Base-by-base conservation (phyloP, 1,139 yeast species). In the Lodderomyces metapsilosis region DNA sequence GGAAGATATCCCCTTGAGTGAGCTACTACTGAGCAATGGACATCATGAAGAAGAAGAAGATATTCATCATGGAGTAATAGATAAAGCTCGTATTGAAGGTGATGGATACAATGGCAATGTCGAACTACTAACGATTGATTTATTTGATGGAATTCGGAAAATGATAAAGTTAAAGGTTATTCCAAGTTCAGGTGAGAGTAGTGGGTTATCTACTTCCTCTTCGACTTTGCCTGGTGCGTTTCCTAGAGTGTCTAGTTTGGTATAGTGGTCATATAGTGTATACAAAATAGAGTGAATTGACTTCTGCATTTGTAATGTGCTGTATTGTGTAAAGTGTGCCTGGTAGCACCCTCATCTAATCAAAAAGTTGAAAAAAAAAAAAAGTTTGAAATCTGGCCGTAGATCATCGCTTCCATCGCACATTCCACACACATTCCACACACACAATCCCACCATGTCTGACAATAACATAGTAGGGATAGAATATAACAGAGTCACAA, bases 401-500 rank as follows among this genome's bases (percentile, higher is more conserved):
- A 28, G 18, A 28, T 28, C 32, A 28, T 28, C 30, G 13, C 30
- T 4, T 21, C 25, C 24, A 13, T 9, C 10, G 32, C 4, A 12
- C 15, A 23, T 3, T 6, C 34, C 16, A 18, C 3, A n/a, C 30
- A 9, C 30, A n/a, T n/a, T n/a, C 15, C 30, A 25, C 7, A 31
- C 18, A n/a, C 35, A 37, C 27, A 34, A 15, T 9, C 25, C 9
- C 13, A 8, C 12, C 21, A 68, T 68, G 71, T 54, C 65, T 30
- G 65, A 61, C 44, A 84, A 88, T 56, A 47, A 46, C 38, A 80
- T 88, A 49, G 95, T 89, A 33, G 92, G 91, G 37, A 84, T 91
- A 47, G 96, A 91, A 61, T 85, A 85, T 61, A 94, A 89, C 62
- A 78, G 97, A 56, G 97, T 91, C 34, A 84, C 95, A 24, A 88